Evolutionary conservation across 2,329 filamentous ascomycete genomes (phyloP).

Genomic region (Beauveria brongniartii): DNA sequence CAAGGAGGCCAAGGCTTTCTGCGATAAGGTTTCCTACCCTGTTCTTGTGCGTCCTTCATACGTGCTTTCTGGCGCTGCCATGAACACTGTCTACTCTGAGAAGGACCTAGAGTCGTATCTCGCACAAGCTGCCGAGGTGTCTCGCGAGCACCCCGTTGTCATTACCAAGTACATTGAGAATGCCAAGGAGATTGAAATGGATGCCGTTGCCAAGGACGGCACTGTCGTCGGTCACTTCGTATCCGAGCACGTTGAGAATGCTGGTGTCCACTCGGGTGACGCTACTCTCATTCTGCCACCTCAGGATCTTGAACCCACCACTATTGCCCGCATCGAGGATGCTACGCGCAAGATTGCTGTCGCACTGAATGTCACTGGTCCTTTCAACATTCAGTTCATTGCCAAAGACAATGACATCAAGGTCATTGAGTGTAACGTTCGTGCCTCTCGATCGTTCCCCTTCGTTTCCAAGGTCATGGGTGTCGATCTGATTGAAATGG

Average conservation of each 20-base stretch:
- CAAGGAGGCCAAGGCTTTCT: constrained; percentile 81
- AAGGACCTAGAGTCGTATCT: constrained; percentile 85
- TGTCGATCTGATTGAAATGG: constrained; percentile 96
- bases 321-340: constrained; percentile 84
- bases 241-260: constrained; percentile 97
- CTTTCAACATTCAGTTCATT: constrained; percentile 99
- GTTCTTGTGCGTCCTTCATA: constrained; percentile 95
- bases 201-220: constrained; percentile 87
- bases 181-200: constrained; percentile 99
- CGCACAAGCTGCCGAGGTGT: constrained; percentile 85
- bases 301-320: constrained; percentile 84
- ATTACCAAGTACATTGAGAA: constrained; percentile 99
- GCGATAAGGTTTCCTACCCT: constrained; percentile 80
- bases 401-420: constrained; percentile 99
- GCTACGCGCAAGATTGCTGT: constrained; percentile 92
- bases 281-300: constrained; percentile 92
- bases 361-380: constrained; percentile 90
- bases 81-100: constrained; percentile 98
- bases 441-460: constrained; percentile 91
- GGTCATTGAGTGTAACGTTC: constrained; percentile 98
- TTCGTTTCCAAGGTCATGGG: constrained; percentile 99
- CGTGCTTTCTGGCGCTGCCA: constrained; percentile 91
- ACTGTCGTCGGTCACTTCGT: constrained; percentile 92
- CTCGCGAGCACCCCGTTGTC: constrained; percentile 89
- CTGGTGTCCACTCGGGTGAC: constrained; percentile 96